Base-by-base conservation (phyloP, 441 rosid species). In the Gossypium gossypioides region DNA sequence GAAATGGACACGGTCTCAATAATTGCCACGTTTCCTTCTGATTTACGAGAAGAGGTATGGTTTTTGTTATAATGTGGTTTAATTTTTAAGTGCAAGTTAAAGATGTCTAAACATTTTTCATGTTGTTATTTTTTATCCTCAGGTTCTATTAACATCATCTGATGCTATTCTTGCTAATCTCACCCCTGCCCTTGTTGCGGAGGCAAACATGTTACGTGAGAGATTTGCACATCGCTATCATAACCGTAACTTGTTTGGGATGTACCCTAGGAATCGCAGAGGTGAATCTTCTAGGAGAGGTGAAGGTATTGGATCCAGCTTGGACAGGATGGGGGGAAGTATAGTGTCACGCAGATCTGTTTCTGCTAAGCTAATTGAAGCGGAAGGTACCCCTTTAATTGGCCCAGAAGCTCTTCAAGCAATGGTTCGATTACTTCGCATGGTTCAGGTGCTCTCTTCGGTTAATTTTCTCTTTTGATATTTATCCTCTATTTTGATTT, bases 1-100 rank as follows among this genome's bases (percentile, higher is more conserved):
- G 99, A 95, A 85, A 95, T 95, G 99, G 99, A 95, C 83, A 87
- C 99, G 0, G 99, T 95, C 67, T 95, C 99, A 66, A 95, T 95
- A 63, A 95, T 95, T 80, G 97, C 97, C 34, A 92, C 99, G 7
- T 95, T 95, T 87, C 97, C 99, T 63, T 89, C 97, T 55, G 99
- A 95, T 48, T 80, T 95, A 81, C 91, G 99, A 61, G 99, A 95
- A 84, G 99, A 95, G 97, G 97, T 91, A 85, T 62, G 32, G 55
- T 81, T 29, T 40, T 42, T 46, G 61, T 74, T 69, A 6, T 71
- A 16, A 15, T 61, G 46, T 61, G 16, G 54, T 40, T 75, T n/a
- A 51, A 24, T 21, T 29, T 61, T 72, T 46, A 13, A 55, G 21
- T 42, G 48, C 42, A 42, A 69, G 50, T 51, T 56, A 32, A 55